Evolutionary conservation across 1,284 basidiomycete species (phyloP).

Genomic region (Phylloboletellus chloephorus): DNA sequence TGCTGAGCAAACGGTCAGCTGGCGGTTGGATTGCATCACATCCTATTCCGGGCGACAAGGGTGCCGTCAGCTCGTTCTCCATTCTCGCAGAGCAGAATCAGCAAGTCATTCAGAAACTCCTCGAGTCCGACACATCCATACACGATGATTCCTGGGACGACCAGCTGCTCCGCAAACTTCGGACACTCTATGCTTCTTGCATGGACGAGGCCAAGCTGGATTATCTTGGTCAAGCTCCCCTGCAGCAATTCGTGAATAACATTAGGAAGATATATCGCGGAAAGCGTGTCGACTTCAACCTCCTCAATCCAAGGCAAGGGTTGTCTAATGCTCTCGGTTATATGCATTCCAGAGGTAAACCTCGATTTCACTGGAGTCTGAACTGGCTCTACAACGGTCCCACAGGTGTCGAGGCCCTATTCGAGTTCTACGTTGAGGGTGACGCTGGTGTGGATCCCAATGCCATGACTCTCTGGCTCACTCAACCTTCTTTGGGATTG

Average conservation of each 20-base stretch:
- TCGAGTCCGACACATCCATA: conserved; percentile 38
- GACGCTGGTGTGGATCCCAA: conserved; percentile 90
- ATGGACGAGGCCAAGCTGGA: conserved; percentile 67
- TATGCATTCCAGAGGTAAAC: conserved; percentile 77
- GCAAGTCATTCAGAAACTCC: conserved; percentile 57
- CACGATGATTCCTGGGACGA: conserved; percentile 48
- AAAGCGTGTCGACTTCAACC: conserved; percentile 38
- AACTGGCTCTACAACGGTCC: conserved; percentile 5
- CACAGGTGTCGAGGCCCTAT: conserved; percentile 71
- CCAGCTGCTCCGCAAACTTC: conserved; percentile 72
- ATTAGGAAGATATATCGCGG: conserved; percentile 55
- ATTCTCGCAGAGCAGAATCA: conserved; percentile 58
- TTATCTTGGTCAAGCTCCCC: conserved; percentile 57
- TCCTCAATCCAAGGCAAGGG: conserved; percentile 37
- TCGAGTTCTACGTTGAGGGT: conserved; percentile 79
- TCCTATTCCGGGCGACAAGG: conserved; percentile 82
- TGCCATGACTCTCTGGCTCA: conserved; percentile 80
- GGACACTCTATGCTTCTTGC: conserved; percentile 79
- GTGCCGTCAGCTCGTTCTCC: conserved; percentile 61
- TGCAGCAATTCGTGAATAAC: conserved; percentile 54
- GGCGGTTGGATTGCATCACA: conserved; percentile 81
- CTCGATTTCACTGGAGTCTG: not conserved
- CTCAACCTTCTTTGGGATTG: conserved; percentile 79
- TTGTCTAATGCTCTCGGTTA: conserved; percentile 81
- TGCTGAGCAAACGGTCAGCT: conserved; percentile 36